Base-by-base conservation (phyloP, 805 yeast species). In the Jamesozyma gamospora region DNA sequence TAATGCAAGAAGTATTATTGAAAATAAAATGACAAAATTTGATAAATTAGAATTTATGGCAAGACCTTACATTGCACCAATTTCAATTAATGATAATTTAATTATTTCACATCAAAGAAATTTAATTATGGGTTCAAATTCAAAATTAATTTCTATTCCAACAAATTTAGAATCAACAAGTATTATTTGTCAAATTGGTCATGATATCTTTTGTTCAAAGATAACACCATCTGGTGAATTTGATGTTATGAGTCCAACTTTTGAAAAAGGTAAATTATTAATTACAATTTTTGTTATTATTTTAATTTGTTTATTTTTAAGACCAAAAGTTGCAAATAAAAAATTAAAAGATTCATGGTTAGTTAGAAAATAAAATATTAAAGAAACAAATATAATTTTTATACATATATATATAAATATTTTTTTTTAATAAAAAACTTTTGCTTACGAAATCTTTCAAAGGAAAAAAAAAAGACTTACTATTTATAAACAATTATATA, bases 111-210 rank as follows among this genome's bases (percentile, higher is more conserved):
- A 79, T 48, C 55, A 62, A 16, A 65, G 79, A 45, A 57, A 59
- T n/a, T 52, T 77, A 4, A 19, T 68, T 4, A 39, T 53, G 37
- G 58, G 55, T 27, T 47, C 48, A 4, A 44, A 50, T 5, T 48
- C 66, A 3, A 47, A 54, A 2, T 47, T 79, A 7, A 50, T 68
- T 3, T 66, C 81, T 0, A 53, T 66, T 3, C 69, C 82, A 2
- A 82, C 96, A 0, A 70, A 74, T 30, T 65, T 87, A 37, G 97
- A 90, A 61, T 83, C 95, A 2, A 87, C 96, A 0, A 69, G 81
- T 14, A 68, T 84, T 15, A 72, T 83, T 0, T 78, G 92, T 44
- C 67, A 72, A 28, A 62, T 76, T 34, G 84, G 81, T 15, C 60
- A 69, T n/a, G 94, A 85, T 54, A 57, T 82, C 6, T 88, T 83